Evolutionary conservation across 805 yeast genomes (phyloP), one percentile per base, ranked within the genome.

Genomic region (Starmerella bacillaris): DNA sequence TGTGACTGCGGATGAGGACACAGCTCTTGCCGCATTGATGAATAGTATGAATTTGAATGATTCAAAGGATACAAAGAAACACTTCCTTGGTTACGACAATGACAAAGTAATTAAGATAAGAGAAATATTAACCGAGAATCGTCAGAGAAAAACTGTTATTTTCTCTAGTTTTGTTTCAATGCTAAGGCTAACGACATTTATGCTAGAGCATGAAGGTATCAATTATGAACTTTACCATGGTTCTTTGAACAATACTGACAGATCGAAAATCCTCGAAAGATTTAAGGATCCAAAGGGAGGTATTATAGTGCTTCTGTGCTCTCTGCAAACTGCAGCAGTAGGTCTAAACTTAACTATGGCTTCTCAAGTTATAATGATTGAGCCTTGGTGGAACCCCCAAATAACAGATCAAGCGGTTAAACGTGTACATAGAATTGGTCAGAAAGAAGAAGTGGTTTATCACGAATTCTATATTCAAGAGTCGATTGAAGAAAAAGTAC

Each of bases 351-450:
- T 64, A 31, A 58, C 62, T 1, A 38, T 50, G 20, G 69, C 69
- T 4, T 57, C 59, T 17, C 57, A 56, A 27, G 67, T 64, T 11
- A 45, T 64, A 1, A 37, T 64, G 30, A 34, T 55, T 6, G 68
- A 64, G 37, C 66, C 67, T 5, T 64, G 68, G 67, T 64, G 68
- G 68, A 65, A 65, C 45, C 70, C 68, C 15, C 63, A 63, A 55
- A 51, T 65, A n/a, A 55, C 51, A 2, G 67, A 61, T 39, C 72
- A 66, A 40, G 72, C 72, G 1, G 57, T 67, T 36, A 70, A 64
- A 38, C 55, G 70, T 18, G 70, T 64, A 7, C 67, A 65, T 44
- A 54, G 70, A 6, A 51, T 65, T 8, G 70, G 70, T 3, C 70
- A 65, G 42, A 58, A 54, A 4, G 39, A 45, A 16, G 54, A 51